Base-by-base conservation (phyloP, 768 basidiomycete species). In the Melanogaster broomeanus region DNA sequence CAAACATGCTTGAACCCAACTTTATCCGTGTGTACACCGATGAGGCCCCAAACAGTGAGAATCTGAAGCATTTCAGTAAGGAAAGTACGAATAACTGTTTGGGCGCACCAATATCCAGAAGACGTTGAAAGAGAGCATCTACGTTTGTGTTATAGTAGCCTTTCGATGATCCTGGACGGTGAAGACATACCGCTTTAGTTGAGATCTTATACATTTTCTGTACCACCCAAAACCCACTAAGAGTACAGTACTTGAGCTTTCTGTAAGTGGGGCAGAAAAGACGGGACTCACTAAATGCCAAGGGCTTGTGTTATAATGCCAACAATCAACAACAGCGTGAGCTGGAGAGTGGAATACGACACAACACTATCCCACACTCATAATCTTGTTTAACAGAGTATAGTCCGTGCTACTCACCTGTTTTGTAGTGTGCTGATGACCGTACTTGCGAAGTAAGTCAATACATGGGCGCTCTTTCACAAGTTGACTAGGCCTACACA, bases 1-100 rank as follows among this genome's bases (percentile, higher is more conserved):
- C 88, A 90, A 52, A 84, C 80, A 61, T 90, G 85, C 67, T 92
- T 88, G 72, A 90, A 90, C 12, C 88, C 88, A 60, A 92, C 85
- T 40, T 79, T 83, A 59, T 81, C 66, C 15, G 87, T 87, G 57
- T 84, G 84, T 2, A 90, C 78, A n/a, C 88, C 88, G 56, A 86
- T 81, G 22, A 90, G 79, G 34, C 88, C 88, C 88, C 88, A 90
- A 5, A 84, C 59, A 10, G 83, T 85, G 42, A 88, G 65, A 19
- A 87, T 67, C 84, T 86, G 34, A 9, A 31, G 7, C 35, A 19
- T 8, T 22, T 62, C 25, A 16, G 25, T 7, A 60, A 43, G 28
- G 31, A 13, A 10, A 27, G 24, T 19, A 18, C 18, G 35, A 37
- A 25, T 4, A 41, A 6, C 37, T 7, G 11, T 15, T 35, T n/a